Evolutionary conservation across 352 stramenopile genomes (phyloP).

Genomic region (Pythium rhizo-oryzae): DNA sequence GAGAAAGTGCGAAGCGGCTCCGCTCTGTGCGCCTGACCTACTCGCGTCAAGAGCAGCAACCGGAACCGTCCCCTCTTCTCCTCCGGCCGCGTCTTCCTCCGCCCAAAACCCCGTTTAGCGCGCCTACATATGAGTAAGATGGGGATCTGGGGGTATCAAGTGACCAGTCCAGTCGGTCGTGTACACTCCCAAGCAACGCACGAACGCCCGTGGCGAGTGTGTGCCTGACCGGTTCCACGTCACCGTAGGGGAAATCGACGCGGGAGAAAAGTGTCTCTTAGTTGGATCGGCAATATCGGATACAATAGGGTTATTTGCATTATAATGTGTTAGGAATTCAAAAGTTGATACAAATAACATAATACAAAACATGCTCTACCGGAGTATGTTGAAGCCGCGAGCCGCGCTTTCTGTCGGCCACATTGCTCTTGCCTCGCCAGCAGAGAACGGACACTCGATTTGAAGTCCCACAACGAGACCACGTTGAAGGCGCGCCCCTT

Average conservation of each 20-base stretch:
- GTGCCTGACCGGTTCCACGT: neutral
- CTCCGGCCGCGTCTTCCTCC: too few relatives aligned
- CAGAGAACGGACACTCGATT: conserved; percentile 24
- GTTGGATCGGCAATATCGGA: neutral
- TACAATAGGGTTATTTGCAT: too few relatives aligned
- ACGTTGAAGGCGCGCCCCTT: neutral
- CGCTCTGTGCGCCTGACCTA: too few relatives aligned
- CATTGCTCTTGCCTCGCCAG: too few relatives aligned
- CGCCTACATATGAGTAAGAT: neutral
- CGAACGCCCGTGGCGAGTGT: neutral
- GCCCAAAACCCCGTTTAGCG: too few relatives aligned
- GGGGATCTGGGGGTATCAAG: neutral
- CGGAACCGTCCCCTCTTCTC: too few relatives aligned
- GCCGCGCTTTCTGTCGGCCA: neutral
- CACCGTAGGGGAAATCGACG: neutral
- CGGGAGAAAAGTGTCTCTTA: neutral
- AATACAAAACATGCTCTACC: too few relatives aligned
- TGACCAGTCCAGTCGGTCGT: neutral
- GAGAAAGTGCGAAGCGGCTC: too few relatives aligned
- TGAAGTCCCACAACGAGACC: conserved; percentile 18
- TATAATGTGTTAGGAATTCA: too few relatives aligned
- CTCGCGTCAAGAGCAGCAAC: too few relatives aligned
- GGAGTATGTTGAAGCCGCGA: neutral
- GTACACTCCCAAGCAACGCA: neutral
- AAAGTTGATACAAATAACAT: too few relatives aligned